Base-by-base conservation (phyloP, 305 asterid species). In the Andrographis paniculata region DNA sequence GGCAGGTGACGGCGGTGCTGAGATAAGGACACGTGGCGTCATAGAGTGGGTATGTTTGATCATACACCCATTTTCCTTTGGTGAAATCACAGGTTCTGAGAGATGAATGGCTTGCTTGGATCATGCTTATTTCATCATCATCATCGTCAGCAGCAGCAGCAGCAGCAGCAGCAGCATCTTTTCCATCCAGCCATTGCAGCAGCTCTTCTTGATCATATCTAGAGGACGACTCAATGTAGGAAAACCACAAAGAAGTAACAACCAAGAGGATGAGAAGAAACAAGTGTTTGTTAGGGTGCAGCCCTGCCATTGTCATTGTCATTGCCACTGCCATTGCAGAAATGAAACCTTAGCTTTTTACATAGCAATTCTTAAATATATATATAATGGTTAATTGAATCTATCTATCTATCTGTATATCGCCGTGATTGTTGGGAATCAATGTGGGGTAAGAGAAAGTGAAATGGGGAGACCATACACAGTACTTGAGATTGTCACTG, bases 51-150 rank as follows among this genome's bases (percentile, higher is more conserved):
- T 84, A 87, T 12, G 79, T 65, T 57, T 77, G 74, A 52, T 87
- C 95, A 31, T 66, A 65, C 12, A 74, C 85, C 95, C 96, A 87
- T 63, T 87, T 80, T 23, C 96, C 96, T 45, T 69, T 59, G 20
- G 66, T 73, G n/a, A 80, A 67, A 38, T 87, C 91, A 37, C 95
- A 87, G 62, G 45, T 70, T 10, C 62, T 47, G 35, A 68, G 69
- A 0, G 91, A 67, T 12, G 80, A 66, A 55, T 67, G 83, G 16
- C 75, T 48, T 70, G 61, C 62, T 31, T 74, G 75, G 8, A 78
- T 52, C 79, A 70, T 74, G 63, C 46, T 66, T 2, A 78, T 50
- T 31, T 77, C 86, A 46, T 73, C 84, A n/a, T 81, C 84, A 28
- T 58, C 67, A 19, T 65, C 85, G 49, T 70, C 78, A 24, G 4